Evolutionary conservation across 805 yeast species (phyloP).

Genomic region (Nakazawaea holstii): DNA sequence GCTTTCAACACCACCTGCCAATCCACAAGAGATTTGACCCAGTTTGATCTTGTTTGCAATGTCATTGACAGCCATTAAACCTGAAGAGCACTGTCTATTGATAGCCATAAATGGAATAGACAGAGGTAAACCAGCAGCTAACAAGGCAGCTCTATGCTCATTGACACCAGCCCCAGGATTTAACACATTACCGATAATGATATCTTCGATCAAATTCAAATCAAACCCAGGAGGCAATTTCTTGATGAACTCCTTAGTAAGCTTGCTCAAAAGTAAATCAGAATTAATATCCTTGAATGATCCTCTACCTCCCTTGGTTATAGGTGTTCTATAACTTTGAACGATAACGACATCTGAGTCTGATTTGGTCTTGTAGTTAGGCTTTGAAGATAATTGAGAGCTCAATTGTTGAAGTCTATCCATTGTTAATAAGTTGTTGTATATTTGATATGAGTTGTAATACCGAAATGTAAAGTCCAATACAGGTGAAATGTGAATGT

Average conservation of each 20-base stretch:
- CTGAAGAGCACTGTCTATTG: slow-evolving; percentile 94
- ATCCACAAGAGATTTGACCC: slow-evolving; percentile 89
- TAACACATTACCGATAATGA: slow-evolving; percentile 86
- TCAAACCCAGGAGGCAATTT: slow-evolving; percentile 47
- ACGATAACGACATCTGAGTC: slow-evolving; percentile 90
- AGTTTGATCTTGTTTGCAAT: slow-evolving; percentile 75
- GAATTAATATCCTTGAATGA: slow-evolving; percentile 76
- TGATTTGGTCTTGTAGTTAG: slow-evolving; percentile 43
- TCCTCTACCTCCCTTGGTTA: slow-evolving; percentile 85
- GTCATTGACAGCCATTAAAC: slow-evolving; percentile 84
- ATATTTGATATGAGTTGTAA: no score
- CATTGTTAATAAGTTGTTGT: slow-evolving; percentile 16
- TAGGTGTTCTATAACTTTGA: slow-evolving; percentile 86
- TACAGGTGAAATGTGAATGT: no score
- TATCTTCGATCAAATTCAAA: slow-evolving; percentile 63
- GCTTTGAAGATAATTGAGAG: slow-evolving; percentile 23
- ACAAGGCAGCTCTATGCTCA: slow-evolving; percentile 87
- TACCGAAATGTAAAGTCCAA: no score
- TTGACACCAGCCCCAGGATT: slow-evolving; percentile 93
- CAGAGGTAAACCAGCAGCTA: slow-evolving; percentile 88
- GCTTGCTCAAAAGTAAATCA: slow-evolving; percentile 67
- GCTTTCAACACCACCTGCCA: slow-evolving; percentile 91
- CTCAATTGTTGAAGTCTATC: slow-evolving; percentile 31
- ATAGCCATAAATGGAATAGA: slow-evolving; percentile 73
- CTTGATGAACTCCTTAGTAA: slow-evolving; percentile 55